A percentile compares a stretch with the other conserved stretches of the same genome.
phyloP scores from a whole-genome alignment of 169 alveolate genomes.

The Eimeria necatrix region DNA sequence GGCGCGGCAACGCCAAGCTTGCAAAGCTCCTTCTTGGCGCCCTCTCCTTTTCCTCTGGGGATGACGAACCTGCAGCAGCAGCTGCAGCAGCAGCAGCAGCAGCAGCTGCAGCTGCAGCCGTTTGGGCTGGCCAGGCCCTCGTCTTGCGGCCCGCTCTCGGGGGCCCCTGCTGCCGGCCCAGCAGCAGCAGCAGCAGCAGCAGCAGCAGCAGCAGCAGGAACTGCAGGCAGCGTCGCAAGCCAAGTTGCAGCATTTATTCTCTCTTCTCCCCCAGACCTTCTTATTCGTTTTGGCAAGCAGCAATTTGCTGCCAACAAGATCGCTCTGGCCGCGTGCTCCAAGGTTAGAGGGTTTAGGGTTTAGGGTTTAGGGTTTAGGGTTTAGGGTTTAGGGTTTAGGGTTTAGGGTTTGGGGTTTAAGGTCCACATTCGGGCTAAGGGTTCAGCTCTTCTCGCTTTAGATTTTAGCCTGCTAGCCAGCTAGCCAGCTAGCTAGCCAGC shows the following conservation, averaged over 20 bases:
- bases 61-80: not conserved
- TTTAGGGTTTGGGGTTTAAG: no score
- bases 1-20: not conserved
- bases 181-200: slow-evolving; percentile 12
- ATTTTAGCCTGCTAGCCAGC: no score
- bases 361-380: no score
- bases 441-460: no score
- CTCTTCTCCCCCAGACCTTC: not conserved
- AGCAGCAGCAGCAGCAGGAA: slow-evolving; percentile 34
- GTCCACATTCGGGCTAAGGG: no score
- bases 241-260: not conserved
- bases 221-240: slow-evolving; percentile 9
- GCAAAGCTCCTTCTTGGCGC: not conserved
- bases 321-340: not conserved
- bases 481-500: no score
- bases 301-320: not conserved
- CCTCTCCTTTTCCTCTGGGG: no score
- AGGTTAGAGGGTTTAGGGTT: not conserved
- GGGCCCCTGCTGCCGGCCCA: no score
- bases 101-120: no score
- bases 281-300: not conserved
- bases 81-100: slow-evolving; percentile 14
- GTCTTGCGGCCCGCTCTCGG: not conserved
- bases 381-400: no score
- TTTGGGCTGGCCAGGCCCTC: not conserved